These are phyloP conservation scores for Populus alba DNA, from an alignment of 345 rosid species.

Conservation along the genomic window DNA sequence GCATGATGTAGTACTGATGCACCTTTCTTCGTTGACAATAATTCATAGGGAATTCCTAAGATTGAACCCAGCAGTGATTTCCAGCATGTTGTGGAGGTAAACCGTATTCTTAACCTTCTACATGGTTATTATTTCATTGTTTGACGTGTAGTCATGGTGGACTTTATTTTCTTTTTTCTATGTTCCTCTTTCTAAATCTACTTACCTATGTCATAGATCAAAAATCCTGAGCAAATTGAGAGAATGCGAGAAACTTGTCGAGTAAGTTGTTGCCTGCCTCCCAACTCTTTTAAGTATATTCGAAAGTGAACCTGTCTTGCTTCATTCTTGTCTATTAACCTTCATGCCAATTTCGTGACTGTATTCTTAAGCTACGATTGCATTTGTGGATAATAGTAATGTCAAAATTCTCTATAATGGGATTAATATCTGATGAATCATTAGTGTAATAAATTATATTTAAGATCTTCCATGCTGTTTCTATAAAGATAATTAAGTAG, in stretches of 20 bases:
- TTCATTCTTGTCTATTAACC: not conserved
- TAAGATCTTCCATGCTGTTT: no score
- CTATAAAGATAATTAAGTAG: no score
- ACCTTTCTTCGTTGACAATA: not conserved
- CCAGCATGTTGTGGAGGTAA: slow-evolving; percentile 85
- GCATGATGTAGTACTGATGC: not conserved
- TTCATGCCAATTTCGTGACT: not conserved
- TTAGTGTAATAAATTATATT: no score
- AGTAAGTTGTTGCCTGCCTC: slow-evolving; percentile 40
- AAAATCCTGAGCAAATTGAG: slow-evolving; percentile 77
- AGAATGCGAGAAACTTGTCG: slow-evolving; percentile 88
- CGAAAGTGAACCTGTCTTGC: not conserved
- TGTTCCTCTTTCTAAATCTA: slow-evolving; percentile 2
- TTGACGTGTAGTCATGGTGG: not conserved
- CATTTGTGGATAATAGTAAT: no score
- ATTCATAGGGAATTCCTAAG: slow-evolving; percentile 76
- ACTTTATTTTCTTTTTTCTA: not conserved
- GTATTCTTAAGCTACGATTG: not conserved
- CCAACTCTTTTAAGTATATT: not conserved
- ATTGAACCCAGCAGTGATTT: slow-evolving; percentile 81
- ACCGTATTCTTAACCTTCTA: not conserved
- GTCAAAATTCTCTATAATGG: no score
- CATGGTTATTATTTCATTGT: not conserved
- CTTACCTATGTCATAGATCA: slow-evolving; percentile 51
- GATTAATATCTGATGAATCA: no score